Evolutionary conservation across 2,329 filamentous ascomycete genomes (phyloP).

Genomic region (Metarhizium humberi): DNA sequence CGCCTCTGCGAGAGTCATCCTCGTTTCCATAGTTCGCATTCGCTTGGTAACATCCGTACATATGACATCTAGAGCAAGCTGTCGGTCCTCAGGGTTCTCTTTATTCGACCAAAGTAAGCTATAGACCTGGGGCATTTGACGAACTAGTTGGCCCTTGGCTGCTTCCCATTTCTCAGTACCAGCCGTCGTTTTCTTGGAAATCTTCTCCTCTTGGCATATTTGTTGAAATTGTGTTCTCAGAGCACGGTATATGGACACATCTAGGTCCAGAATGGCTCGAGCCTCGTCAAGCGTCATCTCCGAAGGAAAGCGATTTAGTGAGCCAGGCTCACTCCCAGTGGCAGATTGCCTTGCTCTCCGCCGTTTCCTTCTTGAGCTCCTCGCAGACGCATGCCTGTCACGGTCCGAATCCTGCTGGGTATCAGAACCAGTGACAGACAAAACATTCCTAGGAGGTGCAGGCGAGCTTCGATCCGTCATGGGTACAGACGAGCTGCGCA

Average conservation of each 20-base stretch:
- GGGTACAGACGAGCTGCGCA: neutral
- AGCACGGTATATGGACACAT: constrained; percentile 52
- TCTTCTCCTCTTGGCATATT: constrained; percentile 58
- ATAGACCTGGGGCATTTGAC: constrained; percentile 54
- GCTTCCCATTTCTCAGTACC: constrained; percentile 66
- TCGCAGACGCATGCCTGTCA: neutral
- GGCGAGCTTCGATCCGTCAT: neutral
- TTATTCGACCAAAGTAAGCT: constrained; percentile 49
- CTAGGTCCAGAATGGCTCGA: constrained; percentile 58
- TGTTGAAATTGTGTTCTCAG: constrained; percentile 58
- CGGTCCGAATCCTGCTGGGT: neutral
- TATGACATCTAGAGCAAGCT: constrained; percentile 66
- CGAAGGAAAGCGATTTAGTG: constrained; percentile 68
- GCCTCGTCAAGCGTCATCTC: constrained; percentile 76
- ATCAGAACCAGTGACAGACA: neutral
- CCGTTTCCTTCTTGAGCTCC: constrained; percentile 39
- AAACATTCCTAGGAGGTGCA: neutral
- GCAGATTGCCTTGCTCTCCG: constrained; percentile 60
- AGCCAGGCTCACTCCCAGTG: constrained; percentile 47
- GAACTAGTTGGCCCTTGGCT: constrained; percentile 58
- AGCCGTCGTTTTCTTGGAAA: constrained; percentile 68
- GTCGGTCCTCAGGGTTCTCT: constrained; percentile 50
- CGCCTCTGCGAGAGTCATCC: constrained; percentile 66
- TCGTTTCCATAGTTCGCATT: constrained; percentile 53
- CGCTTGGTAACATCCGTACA: constrained; percentile 76